Evolutionary conservation across 768 basidiomycete species (phyloP), one percentile per base, ranked within the genome.

Genomic region (Tulasnella sp.): DNA sequence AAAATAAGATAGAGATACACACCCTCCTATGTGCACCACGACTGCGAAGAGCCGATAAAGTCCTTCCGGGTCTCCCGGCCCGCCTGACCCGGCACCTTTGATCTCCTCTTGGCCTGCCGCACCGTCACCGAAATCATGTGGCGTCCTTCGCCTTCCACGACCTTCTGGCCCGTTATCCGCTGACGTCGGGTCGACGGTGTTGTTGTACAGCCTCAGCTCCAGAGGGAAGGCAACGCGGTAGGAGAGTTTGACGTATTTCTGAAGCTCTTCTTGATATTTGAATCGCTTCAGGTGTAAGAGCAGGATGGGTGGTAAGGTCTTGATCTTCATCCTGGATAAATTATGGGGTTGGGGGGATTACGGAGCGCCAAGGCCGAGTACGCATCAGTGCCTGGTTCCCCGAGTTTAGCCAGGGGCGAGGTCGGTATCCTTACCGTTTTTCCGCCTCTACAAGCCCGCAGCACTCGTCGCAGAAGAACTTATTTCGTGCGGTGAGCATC

Each of bases 1-100:
- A 44, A 39, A 80, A 42, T 42, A 77, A 62, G 34, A 40, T 62
- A 44, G 82, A 81, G 78, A 79, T 42, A 91, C 95, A 84, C 85
- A 97, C 97, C 91, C 94, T 89, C 98, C 98, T 81, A 99, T 97
- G 86, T 99, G 98, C n/a, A 99, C 95, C 44, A 99, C 97, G 79
- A 99, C 95, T 19, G 95, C 96, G 84, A 97, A 98, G 38, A 99
- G 89, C 84, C 94, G 92, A 86, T 98, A 99, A 80, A 99, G 85
- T 77, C 97, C 88, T 85, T 99, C 98, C 0, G 96, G 94, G 84
- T 98, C 91, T 76, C 92, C 91, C 72, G 82, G 73, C 24, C 78
- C 78, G 40, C 56, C 78, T 42, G 78, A 77, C 24, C 76, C 76
- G 39, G 76, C 76, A 21, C 76, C 76, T 77, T 77, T 76, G 21